Evolutionary conservation across 306 rosid genomes (phyloP).

Genomic region (Oemleria cerasiformis): DNA sequence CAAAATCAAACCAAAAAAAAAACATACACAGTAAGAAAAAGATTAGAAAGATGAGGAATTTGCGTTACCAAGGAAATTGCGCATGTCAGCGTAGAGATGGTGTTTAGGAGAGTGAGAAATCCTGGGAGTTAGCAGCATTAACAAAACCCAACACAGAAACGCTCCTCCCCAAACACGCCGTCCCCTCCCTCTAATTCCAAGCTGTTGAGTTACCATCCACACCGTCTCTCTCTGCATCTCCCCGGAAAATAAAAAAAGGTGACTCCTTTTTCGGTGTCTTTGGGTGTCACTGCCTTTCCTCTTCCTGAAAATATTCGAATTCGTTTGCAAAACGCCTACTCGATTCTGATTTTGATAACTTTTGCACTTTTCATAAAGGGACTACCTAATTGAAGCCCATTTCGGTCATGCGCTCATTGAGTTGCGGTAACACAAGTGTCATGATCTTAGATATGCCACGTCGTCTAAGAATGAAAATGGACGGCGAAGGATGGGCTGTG

Average conservation of each 20-base stretch:
- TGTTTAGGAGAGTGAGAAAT: conserved; percentile 49
- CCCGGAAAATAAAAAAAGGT: not conserved
- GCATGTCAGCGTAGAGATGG: conserved; percentile 57
- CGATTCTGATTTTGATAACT: not conserved
- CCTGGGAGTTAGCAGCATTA: conserved; percentile 43
- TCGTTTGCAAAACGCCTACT: not conserved
- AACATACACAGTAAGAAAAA: not conserved
- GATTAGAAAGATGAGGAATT: not conserved
- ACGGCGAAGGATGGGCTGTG: too few species aligned
- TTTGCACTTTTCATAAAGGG: not conserved
- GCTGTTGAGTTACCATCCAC: conserved; percentile 39
- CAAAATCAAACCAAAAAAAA: conserved; percentile 15
- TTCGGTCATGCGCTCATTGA: too few species aligned
- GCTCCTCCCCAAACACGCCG: conserved; percentile 36
- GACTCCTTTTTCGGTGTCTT: not conserved
- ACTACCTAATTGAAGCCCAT: too few species aligned
- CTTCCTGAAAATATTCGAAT: not conserved
- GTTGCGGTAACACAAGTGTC: too few species aligned
- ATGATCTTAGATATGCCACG: too few species aligned
- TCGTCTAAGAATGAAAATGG: too few species aligned
- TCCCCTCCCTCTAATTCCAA: conserved; percentile 34
- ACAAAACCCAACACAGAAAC: conserved; percentile 34
- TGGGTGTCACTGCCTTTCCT: not conserved
- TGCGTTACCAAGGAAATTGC: conserved; percentile 56
- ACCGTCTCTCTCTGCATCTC: conserved; percentile 27